A percentile compares a stretch with the other conserved stretches of the same genome.
These are phyloP conservation scores for Purpureocillium lavendulum DNA, from an alignment of 2,329 filamentous ascomycete genomes.

Conservation along the genomic window DNA sequence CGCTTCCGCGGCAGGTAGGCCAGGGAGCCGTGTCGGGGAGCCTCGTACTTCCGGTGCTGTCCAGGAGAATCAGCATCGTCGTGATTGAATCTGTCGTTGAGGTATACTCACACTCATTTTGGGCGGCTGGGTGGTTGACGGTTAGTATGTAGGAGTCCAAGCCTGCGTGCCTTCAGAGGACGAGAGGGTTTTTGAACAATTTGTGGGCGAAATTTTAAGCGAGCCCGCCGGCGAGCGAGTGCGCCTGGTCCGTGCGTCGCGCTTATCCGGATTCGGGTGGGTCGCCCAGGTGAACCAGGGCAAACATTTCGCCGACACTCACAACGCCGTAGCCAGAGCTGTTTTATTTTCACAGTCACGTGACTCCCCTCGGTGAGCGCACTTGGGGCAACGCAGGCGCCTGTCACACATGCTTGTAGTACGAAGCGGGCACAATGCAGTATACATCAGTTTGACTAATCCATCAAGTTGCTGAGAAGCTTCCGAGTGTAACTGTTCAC, in stretches of 20 bases:
- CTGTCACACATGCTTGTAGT: too few relatives aligned
- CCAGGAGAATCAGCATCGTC: slow-evolving; percentile 10
- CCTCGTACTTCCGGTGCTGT: slow-evolving; percentile 58
- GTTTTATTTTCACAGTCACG: too few relatives aligned
- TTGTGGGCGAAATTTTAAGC: slow-evolving; percentile 32
- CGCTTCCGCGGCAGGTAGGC: slow-evolving; percentile 86
- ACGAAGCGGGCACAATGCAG: background rate
- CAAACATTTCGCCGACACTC: slow-evolving; percentile 8
- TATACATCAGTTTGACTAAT: background rate
- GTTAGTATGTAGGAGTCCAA: slow-evolving; percentile 26
- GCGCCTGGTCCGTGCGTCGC: slow-evolving; percentile 15
- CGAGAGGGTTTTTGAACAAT: slow-evolving; percentile 16
- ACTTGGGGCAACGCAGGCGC: too few relatives aligned
- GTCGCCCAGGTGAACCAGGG: background rate
- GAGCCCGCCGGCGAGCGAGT: slow-evolving; percentile 15
- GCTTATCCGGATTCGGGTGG: slow-evolving; percentile 6
- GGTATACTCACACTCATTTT: slow-evolving; percentile 31
- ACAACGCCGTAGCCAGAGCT: too few relatives aligned
- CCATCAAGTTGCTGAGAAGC: slow-evolving; percentile 1
- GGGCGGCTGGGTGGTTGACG: slow-evolving; percentile 26
- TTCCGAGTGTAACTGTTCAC: slow-evolving; percentile 4
- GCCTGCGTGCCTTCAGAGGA: slow-evolving; percentile 20
- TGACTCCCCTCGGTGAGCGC: too few relatives aligned
- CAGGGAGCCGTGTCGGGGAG: slow-evolving; percentile 91
- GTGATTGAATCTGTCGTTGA: background rate